Conservation (phyloP, 2,329 filamentous ascomycete genomes). For the Cordyceps javanica region DNA sequence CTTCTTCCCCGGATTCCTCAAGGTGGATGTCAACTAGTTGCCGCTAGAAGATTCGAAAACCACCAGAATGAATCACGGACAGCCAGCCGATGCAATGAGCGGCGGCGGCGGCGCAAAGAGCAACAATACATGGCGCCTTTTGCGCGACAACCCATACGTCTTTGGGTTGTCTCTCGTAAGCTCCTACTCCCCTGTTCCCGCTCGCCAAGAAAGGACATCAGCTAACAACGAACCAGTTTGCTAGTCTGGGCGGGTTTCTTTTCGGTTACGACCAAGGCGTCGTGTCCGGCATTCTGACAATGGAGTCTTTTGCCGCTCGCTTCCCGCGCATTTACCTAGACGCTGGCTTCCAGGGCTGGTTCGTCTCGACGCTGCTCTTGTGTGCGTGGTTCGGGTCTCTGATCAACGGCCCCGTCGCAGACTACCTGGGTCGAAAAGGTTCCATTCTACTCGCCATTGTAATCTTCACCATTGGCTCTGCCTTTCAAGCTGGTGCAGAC, state of each 20-base stretch:
- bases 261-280: constrained; percentile 47
- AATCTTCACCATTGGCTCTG: constrained; percentile 35
- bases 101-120: too few relatives aligned
- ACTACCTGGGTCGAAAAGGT: constrained; percentile 27
- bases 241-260: constrained; percentile 35
- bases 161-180: too few relatives aligned
- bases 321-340: constrained; percentile 33
- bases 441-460: constrained; percentile 30
- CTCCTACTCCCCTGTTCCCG: too few relatives aligned
- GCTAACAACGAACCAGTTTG: too few relatives aligned
- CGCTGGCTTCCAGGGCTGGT: constrained; percentile 45
- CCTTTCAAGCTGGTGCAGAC: constrained; percentile 37
- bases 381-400: constrained; percentile 45
- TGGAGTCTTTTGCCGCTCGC: constrained; percentile 34
- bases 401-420: constrained; percentile 33
- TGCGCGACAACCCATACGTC: too few relatives aligned
- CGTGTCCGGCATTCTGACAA: constrained; percentile 39
- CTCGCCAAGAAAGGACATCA: too few relatives aligned
- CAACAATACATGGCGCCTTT: too few relatives aligned
- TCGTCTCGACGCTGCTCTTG: constrained; percentile 43
- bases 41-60: too few relatives aligned
- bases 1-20: too few relatives aligned
- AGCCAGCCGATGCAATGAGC: too few relatives aligned
- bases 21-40: too few relatives aligned
- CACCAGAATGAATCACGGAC: too few relatives aligned